Evolutionary conservation across 192 early-diverging fungal genomes (phyloP), one percentile per base, ranked within the genome.

Genomic region (Backusella westeae): DNA sequence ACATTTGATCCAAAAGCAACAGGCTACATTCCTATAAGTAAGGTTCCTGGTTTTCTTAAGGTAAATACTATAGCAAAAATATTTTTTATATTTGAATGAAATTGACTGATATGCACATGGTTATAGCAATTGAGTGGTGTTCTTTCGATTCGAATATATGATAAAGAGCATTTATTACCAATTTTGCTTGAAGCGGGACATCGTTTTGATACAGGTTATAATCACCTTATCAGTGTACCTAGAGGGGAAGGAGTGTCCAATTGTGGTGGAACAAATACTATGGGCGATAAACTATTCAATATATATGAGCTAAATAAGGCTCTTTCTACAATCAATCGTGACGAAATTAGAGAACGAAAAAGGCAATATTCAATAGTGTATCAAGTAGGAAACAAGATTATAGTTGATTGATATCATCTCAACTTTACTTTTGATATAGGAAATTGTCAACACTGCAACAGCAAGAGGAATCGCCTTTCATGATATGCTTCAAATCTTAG

Each of bases 101-200:
- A 29, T 65, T 67, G 14, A 21, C 66, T n/a, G 2, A 10, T 49
- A 49, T 29, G 38, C 2, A 63, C 21, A 29, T 63, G 8, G 6
- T 56, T 73, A 21, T 67, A 80, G 78, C 63, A 41, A 35, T 46
- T 80, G 15, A 21, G 72, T n/a, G 78, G 78, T n/a, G 63, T 34
- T 3, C 35, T 80, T 68, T 41, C 74, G 6, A 67, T 80, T 23
- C 68, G 65, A 35, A 67, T 80, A 4, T 80, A 80, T 34, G 38
- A 70, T 9, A 42, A 41, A n/a, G 29, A 71, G 0, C 69, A 75
- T 19, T 70, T 69, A 10, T 26, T 80, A 21, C 9, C 21, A 49
- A 21, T 19, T 52, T 46, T 80, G 6, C 39, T 80, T 21, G 32
- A 71, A 70, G 69, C 68, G 0, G 75, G 78, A 19, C 9, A 76